Evolutionary conservation across 2,329 filamentous ascomycete genomes (phyloP).

Genomic region (Magnaporthiopsis rhizophila): DNA sequence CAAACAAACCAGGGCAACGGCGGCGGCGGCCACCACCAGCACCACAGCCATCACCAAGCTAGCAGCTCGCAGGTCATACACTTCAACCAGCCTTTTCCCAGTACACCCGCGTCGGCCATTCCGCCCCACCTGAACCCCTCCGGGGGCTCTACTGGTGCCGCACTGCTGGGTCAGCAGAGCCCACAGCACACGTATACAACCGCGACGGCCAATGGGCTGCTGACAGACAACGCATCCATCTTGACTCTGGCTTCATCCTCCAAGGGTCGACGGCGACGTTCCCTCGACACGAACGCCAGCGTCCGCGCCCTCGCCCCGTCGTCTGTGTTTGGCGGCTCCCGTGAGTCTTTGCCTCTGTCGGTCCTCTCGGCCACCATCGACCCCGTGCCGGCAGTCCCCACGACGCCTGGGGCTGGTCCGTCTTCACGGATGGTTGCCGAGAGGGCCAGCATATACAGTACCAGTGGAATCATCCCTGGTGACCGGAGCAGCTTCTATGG

Average conservation of each 20-base stretch:
- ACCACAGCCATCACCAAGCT: conserved; percentile 15
- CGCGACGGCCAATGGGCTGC: conserved; percentile 74
- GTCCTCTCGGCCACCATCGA: conserved; percentile 67
- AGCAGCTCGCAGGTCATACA: conserved; percentile 42
- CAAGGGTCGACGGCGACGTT: conserved; percentile 67
- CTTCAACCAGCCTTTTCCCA: conserved; percentile 59
- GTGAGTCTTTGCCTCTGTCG: conserved; percentile 71
- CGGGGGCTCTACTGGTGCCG: conserved; percentile 12
- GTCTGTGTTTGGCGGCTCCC: conserved; percentile 72
- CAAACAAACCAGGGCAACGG: conserved; percentile 26
- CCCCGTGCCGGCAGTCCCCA: conserved; percentile 25
- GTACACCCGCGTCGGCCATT: conserved; percentile 61
- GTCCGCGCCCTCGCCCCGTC: conserved; percentile 78
- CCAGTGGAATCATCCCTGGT: conserved; percentile 58
- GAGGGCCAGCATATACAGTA: conserved; percentile 75
- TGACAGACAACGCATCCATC: conserved; percentile 81
- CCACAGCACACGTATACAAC: conserved; percentile 58
- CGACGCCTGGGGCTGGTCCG: conserved; percentile 32
- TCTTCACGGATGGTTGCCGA: conserved; percentile 38
- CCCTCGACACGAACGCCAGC: conserved; percentile 78
- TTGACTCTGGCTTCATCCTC: conserved; percentile 77
- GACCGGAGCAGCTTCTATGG: conserved; percentile 80
- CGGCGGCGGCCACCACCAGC: conserved; percentile 22
- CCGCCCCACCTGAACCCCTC: conserved; percentile 58
- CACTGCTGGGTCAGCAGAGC: conserved; percentile 13